A percentile compares a stretch with the other conserved stretches of the same genome.
Evolutionary conservation across 139 green algal species (phyloP).

Genomic region (Zygnema cylindricum): DNA sequence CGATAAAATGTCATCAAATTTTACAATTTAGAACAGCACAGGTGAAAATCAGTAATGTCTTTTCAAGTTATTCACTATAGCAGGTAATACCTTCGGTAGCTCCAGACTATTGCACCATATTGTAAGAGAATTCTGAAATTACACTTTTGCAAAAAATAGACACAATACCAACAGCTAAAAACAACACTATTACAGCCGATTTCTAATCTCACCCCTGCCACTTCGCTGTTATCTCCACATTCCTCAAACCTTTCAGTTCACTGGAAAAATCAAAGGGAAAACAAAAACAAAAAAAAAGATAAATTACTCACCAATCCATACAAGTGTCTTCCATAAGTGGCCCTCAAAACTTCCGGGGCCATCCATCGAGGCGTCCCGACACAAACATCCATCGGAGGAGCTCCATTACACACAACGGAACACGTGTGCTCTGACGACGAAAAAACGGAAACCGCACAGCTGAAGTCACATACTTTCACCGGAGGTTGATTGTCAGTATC

Average conservation of each 20-base stretch:
- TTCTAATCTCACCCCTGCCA: background rate
- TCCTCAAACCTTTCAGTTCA: background rate
- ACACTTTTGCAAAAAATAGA: background rate
- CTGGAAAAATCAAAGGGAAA: too few species aligned
- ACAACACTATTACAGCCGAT: background rate
- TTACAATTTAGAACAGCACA: too few species aligned
- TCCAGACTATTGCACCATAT: too few species aligned
- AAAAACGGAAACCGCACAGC: slow-evolving; percentile 14
- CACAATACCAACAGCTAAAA: background rate
- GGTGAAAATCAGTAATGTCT: too few species aligned
- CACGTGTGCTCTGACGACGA: slow-evolving; percentile 12
- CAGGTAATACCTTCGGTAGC: too few species aligned
- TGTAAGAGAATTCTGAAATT: too few species aligned
- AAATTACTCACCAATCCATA: slow-evolving; percentile 39
- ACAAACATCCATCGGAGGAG: slow-evolving; percentile 17
- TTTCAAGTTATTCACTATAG: too few species aligned
- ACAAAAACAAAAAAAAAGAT: too few species aligned
- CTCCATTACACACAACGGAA: background rate
- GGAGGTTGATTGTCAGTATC: background rate
- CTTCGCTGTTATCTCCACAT: background rate
- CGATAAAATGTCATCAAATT: too few species aligned
- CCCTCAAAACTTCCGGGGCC: slow-evolving; percentile 33
- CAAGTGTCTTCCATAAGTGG: background rate
- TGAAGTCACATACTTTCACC: slow-evolving; percentile 48
- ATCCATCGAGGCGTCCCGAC: slow-evolving; percentile 50